These are phyloP conservation scores for Psidium guajava DNA, from an alignment of 345 rosid species.

Conservation along the genomic window DNA sequence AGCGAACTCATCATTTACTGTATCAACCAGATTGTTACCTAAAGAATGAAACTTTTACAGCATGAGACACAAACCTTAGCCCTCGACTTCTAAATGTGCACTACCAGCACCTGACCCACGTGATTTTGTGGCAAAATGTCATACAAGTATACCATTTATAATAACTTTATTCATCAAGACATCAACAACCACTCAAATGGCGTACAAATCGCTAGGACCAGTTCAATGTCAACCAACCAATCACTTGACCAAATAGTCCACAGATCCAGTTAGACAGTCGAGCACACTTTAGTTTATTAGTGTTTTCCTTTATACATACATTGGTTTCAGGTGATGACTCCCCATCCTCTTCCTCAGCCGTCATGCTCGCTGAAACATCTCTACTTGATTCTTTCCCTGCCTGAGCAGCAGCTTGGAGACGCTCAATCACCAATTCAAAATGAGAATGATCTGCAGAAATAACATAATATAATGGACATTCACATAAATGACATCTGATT, in stretches of 20 bases:
- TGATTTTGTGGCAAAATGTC: neutral
- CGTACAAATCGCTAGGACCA: neutral
- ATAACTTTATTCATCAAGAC: neutral
- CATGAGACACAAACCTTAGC: neutral
- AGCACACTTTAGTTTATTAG: neutral
- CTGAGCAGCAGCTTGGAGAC: slow-evolving; percentile 36
- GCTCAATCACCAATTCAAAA: slow-evolving; percentile 49
- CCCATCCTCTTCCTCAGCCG: slow-evolving; percentile 20
- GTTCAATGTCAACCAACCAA: neutral
- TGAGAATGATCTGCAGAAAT: slow-evolving; percentile 43
- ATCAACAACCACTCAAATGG: neutral
- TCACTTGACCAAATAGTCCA: neutral
- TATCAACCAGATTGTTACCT: neutral
- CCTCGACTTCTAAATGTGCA: neutral
- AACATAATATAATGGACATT: neutral
- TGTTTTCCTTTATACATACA: slow-evolving; percentile 12
- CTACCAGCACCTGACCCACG: neutral
- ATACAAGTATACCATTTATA: neutral
- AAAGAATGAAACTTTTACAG: neutral
- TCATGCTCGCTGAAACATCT: slow-evolving; percentile 20
- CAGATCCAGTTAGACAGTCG: neutral
- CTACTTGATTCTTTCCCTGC: slow-evolving; percentile 20
- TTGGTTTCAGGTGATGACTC: slow-evolving; percentile 21
- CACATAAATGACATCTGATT: neutral
- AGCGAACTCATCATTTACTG: neutral